Conservation (phyloP, 768 basidiomycete species). For the Termitomyces sp. region DNA sequence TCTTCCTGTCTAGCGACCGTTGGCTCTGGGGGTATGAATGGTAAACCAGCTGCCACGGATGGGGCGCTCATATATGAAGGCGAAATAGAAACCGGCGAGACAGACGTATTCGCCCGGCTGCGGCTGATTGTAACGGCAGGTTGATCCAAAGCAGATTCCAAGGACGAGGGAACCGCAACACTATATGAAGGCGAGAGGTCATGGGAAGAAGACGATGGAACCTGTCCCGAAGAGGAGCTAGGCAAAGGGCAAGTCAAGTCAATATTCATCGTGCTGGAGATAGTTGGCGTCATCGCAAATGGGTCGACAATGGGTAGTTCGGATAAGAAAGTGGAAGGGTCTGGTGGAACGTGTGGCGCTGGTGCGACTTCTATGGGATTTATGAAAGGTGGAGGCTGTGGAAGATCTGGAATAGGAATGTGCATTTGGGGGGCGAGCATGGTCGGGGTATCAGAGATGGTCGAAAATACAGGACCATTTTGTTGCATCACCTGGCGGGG, state of each 20-base stretch:
- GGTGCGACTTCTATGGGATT: conserved; percentile 27
- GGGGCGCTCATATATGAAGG: conserved; percentile 17
- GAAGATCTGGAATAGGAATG: conserved; percentile 31
- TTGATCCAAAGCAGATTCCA: conserved; percentile 40
- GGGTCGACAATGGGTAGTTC: conserved; percentile 32
- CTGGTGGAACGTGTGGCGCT: conserved; percentile 19
- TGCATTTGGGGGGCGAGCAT: conserved; percentile 27
- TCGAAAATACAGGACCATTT: conserved; percentile 26
- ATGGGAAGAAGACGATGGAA: conserved; percentile 32
- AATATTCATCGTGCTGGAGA: conserved; percentile 30
- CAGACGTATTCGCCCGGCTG: conserved; percentile 34
- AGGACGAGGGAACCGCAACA: conserved; percentile 34
- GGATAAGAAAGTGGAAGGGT: conserved; percentile 33
- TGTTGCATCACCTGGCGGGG: conserved; percentile 26
- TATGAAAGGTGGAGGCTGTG: conserved; percentile 27
- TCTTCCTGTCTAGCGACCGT: conserved; percentile 19
- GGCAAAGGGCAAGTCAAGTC: conserved; percentile 31
- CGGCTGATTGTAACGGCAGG: conserved; percentile 24
- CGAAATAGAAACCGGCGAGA: conserved; percentile 14
- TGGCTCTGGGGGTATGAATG: conserved; percentile 14
- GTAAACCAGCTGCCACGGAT: conserved; percentile 17
- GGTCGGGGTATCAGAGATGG: conserved; percentile 20
- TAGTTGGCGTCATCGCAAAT: conserved; percentile 23
- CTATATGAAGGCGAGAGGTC: conserved; percentile 32
- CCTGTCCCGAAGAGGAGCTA: conserved; percentile 27